phyloP scores from a whole-genome alignment of 169 alveolate species.

The Babesia bigemina region DNA sequence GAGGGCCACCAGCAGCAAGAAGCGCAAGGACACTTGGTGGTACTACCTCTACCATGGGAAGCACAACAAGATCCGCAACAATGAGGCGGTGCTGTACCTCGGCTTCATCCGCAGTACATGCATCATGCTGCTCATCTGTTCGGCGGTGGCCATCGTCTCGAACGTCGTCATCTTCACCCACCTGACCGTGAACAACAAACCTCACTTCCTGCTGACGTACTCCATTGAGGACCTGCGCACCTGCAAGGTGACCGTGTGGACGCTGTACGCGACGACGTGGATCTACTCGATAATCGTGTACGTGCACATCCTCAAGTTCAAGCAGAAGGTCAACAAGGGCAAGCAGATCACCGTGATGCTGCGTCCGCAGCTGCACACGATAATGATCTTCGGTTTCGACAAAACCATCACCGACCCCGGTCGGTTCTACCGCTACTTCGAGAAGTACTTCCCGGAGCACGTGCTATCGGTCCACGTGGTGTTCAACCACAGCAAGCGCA shows the following conservation, averaged over 20 bases:
- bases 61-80: constrained; percentile 30
- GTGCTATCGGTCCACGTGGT: constrained; percentile 59
- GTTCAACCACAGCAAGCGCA: constrained; percentile 52
- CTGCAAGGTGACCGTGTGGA: constrained; percentile 56
- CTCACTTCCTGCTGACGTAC: constrained; percentile 28
- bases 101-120: constrained; percentile 55
- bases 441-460: constrained; percentile 61
- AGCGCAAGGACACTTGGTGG: constrained; percentile 42
- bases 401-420: constrained; percentile 56
- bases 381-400: constrained; percentile 60
- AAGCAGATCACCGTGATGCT: constrained; percentile 59
- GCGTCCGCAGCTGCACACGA: constrained; percentile 70
- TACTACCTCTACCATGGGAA: constrained; percentile 33
- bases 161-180: constrained; percentile 35
- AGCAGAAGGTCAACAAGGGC: constrained; percentile 36
- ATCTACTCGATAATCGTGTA: constrained; percentile 61
- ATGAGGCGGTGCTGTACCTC: constrained; percentile 66
- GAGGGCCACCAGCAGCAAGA: not conserved
- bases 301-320: constrained; percentile 42
- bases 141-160: constrained; percentile 31
- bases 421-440: constrained; percentile 45
- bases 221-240: constrained; percentile 52
- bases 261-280: constrained; percentile 64
- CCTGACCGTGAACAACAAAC: constrained; percentile 33
- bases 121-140: constrained; percentile 46